Percentiles rank a stretch among this genome's conserved stretches.
These are phyloP conservation scores for Tubosaeta sp. DNA, from an alignment of 768 basidiomycete species.

Conservation along the genomic window DNA sequence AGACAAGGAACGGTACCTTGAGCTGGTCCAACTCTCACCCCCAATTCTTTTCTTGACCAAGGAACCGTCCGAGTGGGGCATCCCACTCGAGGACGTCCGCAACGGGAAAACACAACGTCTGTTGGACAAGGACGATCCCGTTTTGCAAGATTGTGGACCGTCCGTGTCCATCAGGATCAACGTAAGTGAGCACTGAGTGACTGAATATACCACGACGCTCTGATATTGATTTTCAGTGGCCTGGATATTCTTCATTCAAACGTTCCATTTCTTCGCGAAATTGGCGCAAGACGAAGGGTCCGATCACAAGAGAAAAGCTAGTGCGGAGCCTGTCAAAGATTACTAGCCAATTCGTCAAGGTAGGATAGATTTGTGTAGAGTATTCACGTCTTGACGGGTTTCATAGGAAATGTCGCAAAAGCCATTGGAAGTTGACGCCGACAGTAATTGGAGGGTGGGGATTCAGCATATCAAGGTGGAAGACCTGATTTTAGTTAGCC, in stretches of 20 bases:
- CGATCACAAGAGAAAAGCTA: constrained; percentile 65
- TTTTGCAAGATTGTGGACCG: constrained; percentile 64
- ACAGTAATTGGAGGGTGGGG: constrained; percentile 55
- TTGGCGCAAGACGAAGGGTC: constrained; percentile 66
- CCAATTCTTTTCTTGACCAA: constrained; percentile 60
- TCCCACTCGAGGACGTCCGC: constrained; percentile 55
- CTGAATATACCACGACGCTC: background rate
- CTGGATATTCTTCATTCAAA: constrained; percentile 70
- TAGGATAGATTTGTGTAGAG: constrained; percentile 25
- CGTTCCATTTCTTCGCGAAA: constrained; percentile 72
- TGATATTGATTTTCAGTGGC: constrained; percentile 48
- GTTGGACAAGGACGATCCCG: constrained; percentile 49
- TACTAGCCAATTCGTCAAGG: constrained; percentile 59
- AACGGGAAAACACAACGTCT: constrained; percentile 53
- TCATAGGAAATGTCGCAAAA: constrained; percentile 46
- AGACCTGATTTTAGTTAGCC: constrained; percentile 36
- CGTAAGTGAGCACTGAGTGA: constrained; percentile 31
- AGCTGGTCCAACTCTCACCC: constrained; percentile 54
- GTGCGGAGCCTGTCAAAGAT: constrained; percentile 69
- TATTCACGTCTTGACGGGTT: background rate
- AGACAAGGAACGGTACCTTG: constrained; percentile 68
- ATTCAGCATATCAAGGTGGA: constrained; percentile 50
- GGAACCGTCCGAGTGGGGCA: constrained; percentile 53
- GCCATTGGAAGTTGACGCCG: constrained; percentile 53
- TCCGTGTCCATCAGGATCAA: constrained; percentile 71